phyloP scores from a whole-genome alignment of 805 yeast genomes.

The Saturnispora saitoi region DNA sequence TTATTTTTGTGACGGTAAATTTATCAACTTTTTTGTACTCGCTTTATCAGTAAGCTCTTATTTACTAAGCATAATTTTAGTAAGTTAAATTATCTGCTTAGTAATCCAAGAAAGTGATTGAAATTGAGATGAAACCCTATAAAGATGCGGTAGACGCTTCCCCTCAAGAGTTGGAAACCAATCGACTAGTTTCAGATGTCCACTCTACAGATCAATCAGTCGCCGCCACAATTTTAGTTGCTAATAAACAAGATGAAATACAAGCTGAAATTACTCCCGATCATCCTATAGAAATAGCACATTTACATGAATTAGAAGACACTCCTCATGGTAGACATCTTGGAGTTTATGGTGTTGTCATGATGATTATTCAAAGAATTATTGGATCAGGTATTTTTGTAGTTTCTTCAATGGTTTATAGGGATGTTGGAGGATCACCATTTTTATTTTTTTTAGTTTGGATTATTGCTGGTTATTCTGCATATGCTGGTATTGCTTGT shows the following conservation, averaged over 20 bases:
- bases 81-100: no score
- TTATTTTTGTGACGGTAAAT: no score
- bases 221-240: not conserved
- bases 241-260: not conserved
- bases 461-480: slow-evolving; percentile 51
- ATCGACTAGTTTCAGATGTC: not conserved
- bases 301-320: slow-evolving; percentile 32
- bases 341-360: slow-evolving; percentile 58
- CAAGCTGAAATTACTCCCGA: not conserved
- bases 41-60: no score
- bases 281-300: slow-evolving; percentile 15
- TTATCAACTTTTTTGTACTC: no score
- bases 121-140: not conserved
- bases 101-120: not conserved
- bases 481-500: slow-evolving; percentile 59
- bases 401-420: slow-evolving; percentile 56
- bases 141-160: not conserved
- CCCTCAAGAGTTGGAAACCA: not conserved
- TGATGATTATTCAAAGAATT: slow-evolving; percentile 58
- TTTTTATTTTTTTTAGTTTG: slow-evolving; percentile 53
- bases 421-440: slow-evolving; percentile 62
- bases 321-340: slow-evolving; percentile 69
- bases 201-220: not conserved
- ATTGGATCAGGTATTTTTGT: slow-evolving; percentile 77
- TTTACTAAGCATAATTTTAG: no score